Base-by-base conservation (phyloP, 345 rosid genomes). In the Geranium brycei region DNA sequence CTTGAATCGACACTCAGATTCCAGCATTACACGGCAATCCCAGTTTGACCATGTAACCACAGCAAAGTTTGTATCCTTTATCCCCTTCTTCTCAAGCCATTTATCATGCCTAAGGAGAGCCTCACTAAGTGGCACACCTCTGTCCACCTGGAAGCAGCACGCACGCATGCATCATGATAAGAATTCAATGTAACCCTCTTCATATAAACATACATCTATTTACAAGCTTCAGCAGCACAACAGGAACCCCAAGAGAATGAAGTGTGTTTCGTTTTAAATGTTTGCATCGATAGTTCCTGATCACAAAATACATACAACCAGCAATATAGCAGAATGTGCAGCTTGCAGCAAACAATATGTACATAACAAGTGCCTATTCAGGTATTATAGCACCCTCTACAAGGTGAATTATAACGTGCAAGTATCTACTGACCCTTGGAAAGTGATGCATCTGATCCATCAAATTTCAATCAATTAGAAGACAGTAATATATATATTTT, bases 21-120 rank as follows among this genome's bases (percentile, higher is more conserved):
- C 83, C 80, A 79, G 51, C 83, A 79, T 76, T 66, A 79, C 80
- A 19, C 71, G 76, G 62, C 83, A 79, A 72, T 79, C 83, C 80
- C 83, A 79, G 59, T 76, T 76, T 2, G 83, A 71, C 83, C 80
- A 79, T 57, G 80, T 73, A 18, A 79, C 80, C 41, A 73, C 72
- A 19, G 76, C 83, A 38, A 79, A 79, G 62, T 71, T 79, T 7
- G 72, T 59, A 60, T 58, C 71, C 63, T 79, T 79, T 58, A 79
- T 76, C 66, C 83, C 83, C 64, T 73, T 79, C 66, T 73, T 71
- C 70, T 73, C 83, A 57, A 76, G 80, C 83, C 83, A 79, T 67
- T 76, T 73, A 65, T 79, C 80, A 64, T 79, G 83, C 68, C 70
- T 71, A 51, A 79, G 74, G 30, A 79, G 83, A 53, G 83, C 83